Conservation (phyloP, 1,284 basidiomycete species). For the Sporisorium iseilematis-ciliati region DNA sequence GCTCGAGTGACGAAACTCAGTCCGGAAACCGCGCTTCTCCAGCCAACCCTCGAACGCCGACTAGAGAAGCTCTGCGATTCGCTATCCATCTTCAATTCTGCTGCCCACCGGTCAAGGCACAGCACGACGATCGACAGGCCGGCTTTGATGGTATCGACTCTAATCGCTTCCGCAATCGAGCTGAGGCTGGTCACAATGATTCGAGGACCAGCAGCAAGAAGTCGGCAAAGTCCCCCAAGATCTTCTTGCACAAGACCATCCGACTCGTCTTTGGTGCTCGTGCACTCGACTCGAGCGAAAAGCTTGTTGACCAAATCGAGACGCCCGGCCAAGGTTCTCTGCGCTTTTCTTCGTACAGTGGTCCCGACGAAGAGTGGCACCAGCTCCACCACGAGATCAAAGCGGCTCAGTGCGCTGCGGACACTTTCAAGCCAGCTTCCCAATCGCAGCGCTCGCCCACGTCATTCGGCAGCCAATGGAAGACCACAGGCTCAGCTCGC, state of each 20-base stretch:
- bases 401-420: constrained; percentile 8
- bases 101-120: constrained; percentile 25
- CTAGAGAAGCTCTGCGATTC: constrained; percentile 57
- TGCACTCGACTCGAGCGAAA: constrained; percentile 52
- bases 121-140: constrained; percentile 19
- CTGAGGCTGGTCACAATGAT: not conserved
- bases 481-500: not conserved
- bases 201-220: constrained; percentile 11
- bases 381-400: constrained; percentile 24
- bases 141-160: constrained; percentile 25
- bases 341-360: constrained; percentile 51
- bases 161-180: constrained; percentile 17
- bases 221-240: constrained; percentile 22
- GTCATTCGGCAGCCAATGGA: not conserved
- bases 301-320: constrained; percentile 47
- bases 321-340: constrained; percentile 44
- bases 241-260: constrained; percentile 60
- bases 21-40: constrained; percentile 4
- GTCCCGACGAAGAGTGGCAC: constrained; percentile 56
- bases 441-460: not conserved
- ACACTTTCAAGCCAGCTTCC: not conserved
- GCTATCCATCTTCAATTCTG: constrained; percentile 65
- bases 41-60: not conserved
- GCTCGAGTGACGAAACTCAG: not conserved
- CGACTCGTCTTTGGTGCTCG: constrained; percentile 62